Conservation (phyloP, 257 asterid genomes). For the Verbena officinalis region DNA sequence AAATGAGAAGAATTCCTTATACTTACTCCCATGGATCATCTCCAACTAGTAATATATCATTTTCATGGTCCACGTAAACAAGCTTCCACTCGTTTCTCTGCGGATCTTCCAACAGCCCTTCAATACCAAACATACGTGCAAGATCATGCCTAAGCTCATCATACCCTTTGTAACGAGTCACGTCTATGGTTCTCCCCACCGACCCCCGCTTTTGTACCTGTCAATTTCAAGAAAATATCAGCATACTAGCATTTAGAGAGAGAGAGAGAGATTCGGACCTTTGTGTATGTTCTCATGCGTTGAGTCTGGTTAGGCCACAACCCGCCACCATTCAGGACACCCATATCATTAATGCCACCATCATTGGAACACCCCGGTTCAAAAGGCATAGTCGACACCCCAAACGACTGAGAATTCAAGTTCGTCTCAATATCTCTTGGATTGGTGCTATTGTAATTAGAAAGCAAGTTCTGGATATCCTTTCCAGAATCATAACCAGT, state of each 20-base stretch:
- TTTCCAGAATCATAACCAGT: slow-evolving; percentile 90
- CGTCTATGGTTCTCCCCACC: slow-evolving; percentile 93
- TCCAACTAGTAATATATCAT: slow-evolving; percentile 80
- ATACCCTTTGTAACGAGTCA: slow-evolving; percentile 77
- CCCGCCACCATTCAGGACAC: slow-evolving; percentile 53
- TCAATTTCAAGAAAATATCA: slow-evolving; percentile 20
- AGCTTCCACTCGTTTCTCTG: slow-evolving; percentile 93
- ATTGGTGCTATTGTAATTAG: slow-evolving; percentile 55
- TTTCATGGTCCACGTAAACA: slow-evolving; percentile 85
- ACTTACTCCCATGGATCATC: slow-evolving; percentile 97
- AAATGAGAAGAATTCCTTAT: not conserved
- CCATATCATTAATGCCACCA: slow-evolving; percentile 61
- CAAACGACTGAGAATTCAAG: slow-evolving; percentile 70
- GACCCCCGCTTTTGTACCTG: slow-evolving; percentile 99
- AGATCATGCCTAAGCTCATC: slow-evolving; percentile 91
- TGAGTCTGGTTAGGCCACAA: slow-evolving; percentile 88
- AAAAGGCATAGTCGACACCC: slow-evolving; percentile 66
- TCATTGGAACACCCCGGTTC: slow-evolving; percentile 77
- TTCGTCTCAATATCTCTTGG: slow-evolving; percentile 83
- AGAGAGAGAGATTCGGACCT: slow-evolving; percentile 48
- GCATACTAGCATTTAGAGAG: slow-evolving; percentile 3
- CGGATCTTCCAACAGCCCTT: slow-evolving; percentile 87
- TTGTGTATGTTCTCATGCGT: slow-evolving; percentile 92
- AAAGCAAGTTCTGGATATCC: slow-evolving; percentile 81
- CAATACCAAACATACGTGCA: slow-evolving; percentile 93